Percentiles rank a stretch among this genome's conserved stretches.
phyloP scores from a whole-genome alignment of 1,284 basidiomycete genomes.

The Neolentinus lepideus region DNA sequence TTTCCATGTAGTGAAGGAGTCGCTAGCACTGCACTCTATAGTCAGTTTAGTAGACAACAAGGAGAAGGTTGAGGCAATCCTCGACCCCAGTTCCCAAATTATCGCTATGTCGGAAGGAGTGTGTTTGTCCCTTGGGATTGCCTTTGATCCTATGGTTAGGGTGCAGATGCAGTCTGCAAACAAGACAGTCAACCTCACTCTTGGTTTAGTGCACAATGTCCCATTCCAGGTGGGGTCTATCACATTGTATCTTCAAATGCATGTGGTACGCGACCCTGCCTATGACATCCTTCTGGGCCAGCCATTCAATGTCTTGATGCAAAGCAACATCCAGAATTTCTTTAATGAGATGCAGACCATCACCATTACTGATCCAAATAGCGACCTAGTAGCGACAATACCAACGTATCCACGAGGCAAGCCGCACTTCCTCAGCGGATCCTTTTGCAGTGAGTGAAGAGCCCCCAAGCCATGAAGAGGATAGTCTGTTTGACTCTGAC shows the following conservation, averaged over 20 bases:
- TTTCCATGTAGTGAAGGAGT: neutral
- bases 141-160: slow-evolving; percentile 14
- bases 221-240: neutral
- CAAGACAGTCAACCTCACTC: slow-evolving; percentile 13
- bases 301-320: slow-evolving; percentile 13
- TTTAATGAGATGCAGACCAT: slow-evolving; percentile 16
- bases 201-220: slow-evolving; percentile 17
- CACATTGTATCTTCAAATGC: neutral
- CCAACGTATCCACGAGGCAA: slow-evolving; percentile 15
- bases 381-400: slow-evolving; percentile 9
- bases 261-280: no score
- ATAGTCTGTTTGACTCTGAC: no score
- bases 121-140: slow-evolving; percentile 10
- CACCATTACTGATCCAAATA: slow-evolving; percentile 20
- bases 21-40: slow-evolving; percentile 9
- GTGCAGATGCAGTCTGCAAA: slow-evolving; percentile 21
- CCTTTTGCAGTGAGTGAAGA: no score
- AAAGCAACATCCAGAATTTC: slow-evolving; percentile 15
- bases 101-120: slow-evolving; percentile 17
- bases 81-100: slow-evolving; percentile 19
- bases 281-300: neutral
- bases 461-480: no score
- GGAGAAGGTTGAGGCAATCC: slow-evolving; percentile 13
- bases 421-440: neutral
- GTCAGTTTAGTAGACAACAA: slow-evolving; percentile 6